Conservation (phyloP, 306 rosid species). For the Malus asiatica region DNA sequence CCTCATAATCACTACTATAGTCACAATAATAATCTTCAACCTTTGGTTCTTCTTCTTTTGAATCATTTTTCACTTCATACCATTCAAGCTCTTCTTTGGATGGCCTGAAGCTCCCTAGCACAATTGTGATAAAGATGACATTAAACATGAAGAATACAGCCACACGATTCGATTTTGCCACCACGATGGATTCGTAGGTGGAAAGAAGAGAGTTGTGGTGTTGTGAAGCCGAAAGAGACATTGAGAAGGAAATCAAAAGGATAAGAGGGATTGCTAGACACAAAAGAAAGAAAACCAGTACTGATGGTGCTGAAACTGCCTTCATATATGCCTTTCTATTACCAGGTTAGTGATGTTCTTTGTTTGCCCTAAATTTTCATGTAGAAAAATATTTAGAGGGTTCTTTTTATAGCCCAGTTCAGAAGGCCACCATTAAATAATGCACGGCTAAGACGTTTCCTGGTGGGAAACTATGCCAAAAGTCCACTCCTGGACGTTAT, state of each 20-base stretch:
- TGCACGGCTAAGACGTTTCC: neutral
- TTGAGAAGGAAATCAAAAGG: neutral
- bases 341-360: neutral
- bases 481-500: neutral
- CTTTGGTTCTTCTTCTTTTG: neutral
- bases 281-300: neutral
- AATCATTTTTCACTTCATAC: neutral
- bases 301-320: neutral
- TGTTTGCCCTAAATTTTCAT: neutral
- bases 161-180: constrained; percentile 4
- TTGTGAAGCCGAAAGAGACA: constrained; percentile 1
- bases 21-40: neutral
- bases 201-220: constrained; percentile 9
- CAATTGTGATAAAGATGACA: constrained; percentile 9
- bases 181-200: constrained; percentile 12
- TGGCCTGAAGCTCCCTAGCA: constrained; percentile 10
- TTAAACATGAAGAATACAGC: constrained; percentile 17
- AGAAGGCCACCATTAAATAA: neutral
- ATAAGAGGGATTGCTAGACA: neutral
- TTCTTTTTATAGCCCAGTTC: neutral
- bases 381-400: neutral
- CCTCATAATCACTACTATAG: neutral
- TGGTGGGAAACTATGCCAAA: constrained; percentile 4
- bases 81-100: neutral
- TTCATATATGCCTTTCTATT: neutral